A percentile compares a stretch with the other conserved stretches of the same genome.
Conservation (phyloP, 2,329 filamentous ascomycete genomes). For the Parastagonospora avenae region DNA sequence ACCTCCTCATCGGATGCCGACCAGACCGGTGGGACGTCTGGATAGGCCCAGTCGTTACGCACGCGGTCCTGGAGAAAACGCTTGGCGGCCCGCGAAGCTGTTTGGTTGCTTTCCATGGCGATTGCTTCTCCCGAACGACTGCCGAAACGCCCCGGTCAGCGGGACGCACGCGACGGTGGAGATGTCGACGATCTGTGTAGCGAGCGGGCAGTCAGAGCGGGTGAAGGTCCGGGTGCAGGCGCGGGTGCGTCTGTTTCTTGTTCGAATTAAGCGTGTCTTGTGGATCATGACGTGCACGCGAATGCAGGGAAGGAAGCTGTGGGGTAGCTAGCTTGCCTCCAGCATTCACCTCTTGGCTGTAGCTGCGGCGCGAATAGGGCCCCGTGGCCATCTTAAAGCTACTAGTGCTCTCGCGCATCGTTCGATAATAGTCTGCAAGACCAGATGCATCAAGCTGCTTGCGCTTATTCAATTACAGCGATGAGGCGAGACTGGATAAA, state of each 20-base stretch:
- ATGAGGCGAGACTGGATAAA: too few species aligned
- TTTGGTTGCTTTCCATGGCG: conserved; percentile 48
- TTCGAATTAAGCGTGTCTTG: not conserved
- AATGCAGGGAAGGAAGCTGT: conserved; percentile 1
- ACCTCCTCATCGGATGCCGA: conserved; percentile 44
- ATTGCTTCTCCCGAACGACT: not conserved
- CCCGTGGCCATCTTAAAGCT: too few species aligned
- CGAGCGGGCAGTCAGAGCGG: not conserved
- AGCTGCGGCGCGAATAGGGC: too few species aligned
- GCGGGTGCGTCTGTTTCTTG: not conserved
- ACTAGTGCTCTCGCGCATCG: too few species aligned
- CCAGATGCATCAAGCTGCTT: too few species aligned
- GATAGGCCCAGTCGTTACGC: conserved; percentile 54
- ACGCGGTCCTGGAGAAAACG: conserved; percentile 50
- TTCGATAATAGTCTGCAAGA: too few species aligned
- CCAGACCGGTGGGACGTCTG: conserved; percentile 35
- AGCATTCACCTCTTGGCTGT: too few species aligned
- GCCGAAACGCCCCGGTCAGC: not conserved
- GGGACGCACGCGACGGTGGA: not conserved
- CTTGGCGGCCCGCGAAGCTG: conserved; percentile 50
- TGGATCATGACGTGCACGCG: conserved; percentile 1
- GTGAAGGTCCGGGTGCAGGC: not conserved
- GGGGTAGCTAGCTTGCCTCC: not conserved
- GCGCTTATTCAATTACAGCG: too few species aligned
- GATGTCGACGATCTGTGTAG: not conserved